Conservation (phyloP, 2,329 filamentous ascomycete genomes). For the Lachnellula hyalina region DNA sequence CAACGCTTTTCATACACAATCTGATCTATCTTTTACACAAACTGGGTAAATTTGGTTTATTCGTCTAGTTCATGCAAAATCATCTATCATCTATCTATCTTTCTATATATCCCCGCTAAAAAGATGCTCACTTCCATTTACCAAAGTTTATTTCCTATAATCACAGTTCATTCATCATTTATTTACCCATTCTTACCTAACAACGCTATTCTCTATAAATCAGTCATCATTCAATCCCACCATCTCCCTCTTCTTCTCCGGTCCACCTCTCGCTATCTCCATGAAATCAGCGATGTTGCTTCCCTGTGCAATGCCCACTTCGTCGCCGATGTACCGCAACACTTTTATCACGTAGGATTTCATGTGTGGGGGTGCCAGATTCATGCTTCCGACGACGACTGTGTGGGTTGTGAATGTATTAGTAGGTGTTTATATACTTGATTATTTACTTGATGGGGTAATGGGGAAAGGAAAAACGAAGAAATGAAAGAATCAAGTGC, state of each 20-base stretch:
- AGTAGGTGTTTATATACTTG: too few species aligned
- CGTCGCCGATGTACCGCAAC: slow-evolving; percentile 46
- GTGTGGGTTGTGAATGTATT: background rate
- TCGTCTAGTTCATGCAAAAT: too few species aligned
- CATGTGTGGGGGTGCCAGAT: background rate
- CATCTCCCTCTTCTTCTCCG: too few species aligned
- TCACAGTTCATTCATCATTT: too few species aligned
- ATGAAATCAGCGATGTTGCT: slow-evolving; percentile 39
- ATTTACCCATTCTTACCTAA: too few species aligned
- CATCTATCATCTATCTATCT: too few species aligned
- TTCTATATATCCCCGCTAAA: too few species aligned
- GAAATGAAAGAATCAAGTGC: background rate
- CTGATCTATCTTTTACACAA: background rate
- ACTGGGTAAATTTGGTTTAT: too few species aligned
- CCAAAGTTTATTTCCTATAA: too few species aligned
- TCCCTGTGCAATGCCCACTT: slow-evolving; percentile 52
- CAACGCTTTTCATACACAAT: background rate
- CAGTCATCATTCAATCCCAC: too few species aligned
- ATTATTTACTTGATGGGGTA: background rate
- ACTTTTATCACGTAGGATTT: slow-evolving; percentile 20
- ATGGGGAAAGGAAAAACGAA: background rate
- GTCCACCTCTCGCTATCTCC: background rate
- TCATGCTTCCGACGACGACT: slow-evolving; percentile 9
- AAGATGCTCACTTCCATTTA: too few species aligned
- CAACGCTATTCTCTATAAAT: too few species aligned